Evolutionary conservation across 495 filamentous ascomycete species (phyloP), one percentile per base, ranked within the genome.

Genomic region (Physcia stellaris): DNA sequence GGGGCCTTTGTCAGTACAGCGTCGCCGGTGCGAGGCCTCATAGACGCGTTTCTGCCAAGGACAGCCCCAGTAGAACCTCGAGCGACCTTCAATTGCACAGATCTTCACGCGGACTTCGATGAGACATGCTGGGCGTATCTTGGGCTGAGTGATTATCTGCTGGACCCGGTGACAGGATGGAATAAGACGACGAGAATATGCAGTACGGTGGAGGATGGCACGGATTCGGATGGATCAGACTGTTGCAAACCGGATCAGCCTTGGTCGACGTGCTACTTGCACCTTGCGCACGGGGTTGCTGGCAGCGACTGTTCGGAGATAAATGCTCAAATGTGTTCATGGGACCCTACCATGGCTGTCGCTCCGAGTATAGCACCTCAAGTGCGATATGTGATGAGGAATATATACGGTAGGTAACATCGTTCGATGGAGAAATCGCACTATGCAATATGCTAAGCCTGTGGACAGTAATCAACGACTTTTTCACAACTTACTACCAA

Each of bases 21-120:
- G n/a, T n/a, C n/a, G n/a, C n/a, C n/a, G n/a, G n/a, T n/a, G n/a
- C n/a, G n/a, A n/a, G n/a, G n/a, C n/a, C n/a, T n/a, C n/a, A n/a
- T n/a, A n/a, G n/a, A n/a, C n/a, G n/a, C n/a, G n/a, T n/a, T n/a
- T n/a, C n/a, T n/a, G n/a, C n/a, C n/a, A n/a, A n/a, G n/a, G n/a
- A n/a, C n/a, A n/a, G n/a, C n/a, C n/a, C n/a, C n/a, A n/a, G n/a
- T n/a, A n/a, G n/a, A n/a, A n/a, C n/a, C n/a, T n/a, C n/a, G n/a
- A n/a, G n/a, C n/a, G n/a, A n/a, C n/a, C n/a, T n/a, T 41, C 23
- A 45, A 45, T 27, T 49, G 46, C 38, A 36, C 44, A n/a, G 33
- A 45, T 35, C 21, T 27, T 5, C 10, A 29, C 11, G 37, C 46
- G 1, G 35, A 29, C 6, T 49, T 42, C 33, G 39, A 46, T 33